phyloP scores from a whole-genome alignment of 2,329 filamentous ascomycete species.

The Orbilia ellipsospora region DNA sequence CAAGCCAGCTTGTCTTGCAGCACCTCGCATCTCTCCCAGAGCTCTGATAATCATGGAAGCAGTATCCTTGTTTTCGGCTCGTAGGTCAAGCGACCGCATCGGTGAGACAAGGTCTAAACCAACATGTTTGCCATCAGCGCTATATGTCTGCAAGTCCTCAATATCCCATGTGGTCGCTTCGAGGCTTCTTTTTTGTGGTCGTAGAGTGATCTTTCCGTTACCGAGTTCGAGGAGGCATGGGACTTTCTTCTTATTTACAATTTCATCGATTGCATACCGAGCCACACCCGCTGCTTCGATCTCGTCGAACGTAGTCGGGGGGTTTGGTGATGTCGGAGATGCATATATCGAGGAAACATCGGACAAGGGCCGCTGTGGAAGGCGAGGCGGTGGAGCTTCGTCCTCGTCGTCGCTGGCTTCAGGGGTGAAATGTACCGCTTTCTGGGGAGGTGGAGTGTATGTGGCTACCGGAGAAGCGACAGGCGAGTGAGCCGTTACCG shows the following conservation, averaged over 20 bases:
- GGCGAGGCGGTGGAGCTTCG: slow-evolving; percentile 36
- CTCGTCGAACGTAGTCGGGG: slow-evolving; percentile 52
- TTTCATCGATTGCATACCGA: slow-evolving; percentile 58
- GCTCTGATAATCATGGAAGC: slow-evolving; percentile 90
- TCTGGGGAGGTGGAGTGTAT: slow-evolving; percentile 47
- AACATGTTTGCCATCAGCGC: slow-evolving; percentile 96
- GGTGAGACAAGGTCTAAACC: slow-evolving; percentile 92
- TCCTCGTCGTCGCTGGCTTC: slow-evolving; percentile 44
- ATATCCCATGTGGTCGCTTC: slow-evolving; percentile 90
- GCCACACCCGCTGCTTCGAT: slow-evolving; percentile 55
- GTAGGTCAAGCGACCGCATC: slow-evolving; percentile 95
- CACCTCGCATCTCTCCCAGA: slow-evolving; percentile 88
- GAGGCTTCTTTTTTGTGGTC: slow-evolving; percentile 84
- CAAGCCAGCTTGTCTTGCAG: slow-evolving; percentile 79
- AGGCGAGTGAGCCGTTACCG: slow-evolving; percentile 19
- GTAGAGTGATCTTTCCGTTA: slow-evolving; percentile 88
- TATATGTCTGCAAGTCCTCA: slow-evolving; percentile 96
- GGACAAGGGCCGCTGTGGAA: slow-evolving; percentile 39
- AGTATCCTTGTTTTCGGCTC: slow-evolving; percentile 96
- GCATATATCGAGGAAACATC: slow-evolving; percentile 42
- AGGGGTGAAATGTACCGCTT: slow-evolving; percentile 52
- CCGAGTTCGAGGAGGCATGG: slow-evolving; percentile 64
- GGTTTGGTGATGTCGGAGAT: slow-evolving; percentile 38
- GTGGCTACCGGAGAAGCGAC: slow-evolving; percentile 11
- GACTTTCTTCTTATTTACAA: slow-evolving; percentile 59